Percentiles rank a stretch among this genome's conserved stretches.
These are phyloP conservation scores for Porpolomopsis calyptriformis DNA, from an alignment of 768 basidiomycete genomes.

Conservation along the genomic window DNA sequence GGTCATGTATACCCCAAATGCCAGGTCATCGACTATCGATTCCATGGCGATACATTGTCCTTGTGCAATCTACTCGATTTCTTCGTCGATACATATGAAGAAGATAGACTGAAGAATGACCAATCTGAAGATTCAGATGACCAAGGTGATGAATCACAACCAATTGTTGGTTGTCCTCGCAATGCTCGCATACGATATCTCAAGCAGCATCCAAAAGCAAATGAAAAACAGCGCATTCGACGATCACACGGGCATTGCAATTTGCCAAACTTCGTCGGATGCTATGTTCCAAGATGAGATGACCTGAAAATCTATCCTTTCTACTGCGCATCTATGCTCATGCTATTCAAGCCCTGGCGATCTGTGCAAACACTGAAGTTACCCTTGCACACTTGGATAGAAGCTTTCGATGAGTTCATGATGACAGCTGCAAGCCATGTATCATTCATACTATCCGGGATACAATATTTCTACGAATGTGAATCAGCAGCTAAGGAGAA, in stretches of 20 bases:
- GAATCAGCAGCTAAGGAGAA: slow-evolving; percentile 4
- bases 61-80: slow-evolving; percentile 16
- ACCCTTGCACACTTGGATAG: slow-evolving; percentile 1
- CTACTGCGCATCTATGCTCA: slow-evolving; percentile 23
- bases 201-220: neutral
- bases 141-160: too few relatives aligned
- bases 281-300: slow-evolving; percentile 22
- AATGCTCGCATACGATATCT: slow-evolving; percentile 12
- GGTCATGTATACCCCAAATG: slow-evolving; percentile 9
- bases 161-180: slow-evolving; percentile 8
- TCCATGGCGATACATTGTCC: slow-evolving; percentile 14
- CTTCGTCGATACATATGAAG: slow-evolving; percentile 21
- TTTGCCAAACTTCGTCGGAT: slow-evolving; percentile 27
- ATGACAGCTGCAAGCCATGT: neutral
- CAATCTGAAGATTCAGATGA: slow-evolving; percentile 2
- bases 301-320: slow-evolving; percentile 14
- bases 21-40: slow-evolving; percentile 20
- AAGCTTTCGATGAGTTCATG: slow-evolving; percentile 5
- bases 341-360: slow-evolving; percentile 12
- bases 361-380: neutral
- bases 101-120: slow-evolving; percentile 1
- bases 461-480: slow-evolving; percentile 11
- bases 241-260: slow-evolving; percentile 19
- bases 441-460: slow-evolving; percentile 4
- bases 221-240: slow-evolving; percentile 8